Percentiles rank a stretch among this genome's conserved stretches.
Conservation (phyloP, 106 monocot species). For the Dendrobium catenatum region DNA sequence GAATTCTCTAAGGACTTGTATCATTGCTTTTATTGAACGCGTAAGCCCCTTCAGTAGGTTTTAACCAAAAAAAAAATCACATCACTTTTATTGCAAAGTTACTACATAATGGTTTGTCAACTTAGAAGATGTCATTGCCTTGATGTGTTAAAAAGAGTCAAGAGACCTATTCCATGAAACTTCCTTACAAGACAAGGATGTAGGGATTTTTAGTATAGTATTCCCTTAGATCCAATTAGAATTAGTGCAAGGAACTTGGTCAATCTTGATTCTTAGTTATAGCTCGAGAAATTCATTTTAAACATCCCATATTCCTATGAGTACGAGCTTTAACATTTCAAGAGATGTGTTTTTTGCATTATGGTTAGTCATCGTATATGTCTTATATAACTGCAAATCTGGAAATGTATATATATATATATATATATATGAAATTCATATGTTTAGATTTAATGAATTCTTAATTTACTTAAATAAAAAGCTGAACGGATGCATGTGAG, state of each 20-base stretch:
- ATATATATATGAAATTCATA: too few species aligned
- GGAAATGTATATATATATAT: too few species aligned
- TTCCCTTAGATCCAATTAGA: neutral
- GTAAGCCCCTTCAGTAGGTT: too few species aligned
- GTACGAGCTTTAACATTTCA: neutral
- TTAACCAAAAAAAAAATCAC: too few species aligned
- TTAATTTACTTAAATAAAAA: too few species aligned
- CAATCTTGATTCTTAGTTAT: neutral
- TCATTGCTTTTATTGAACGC: too few species aligned
- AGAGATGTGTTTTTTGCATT: neutral
- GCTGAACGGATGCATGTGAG: too few species aligned
- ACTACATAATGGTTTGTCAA: neutral
- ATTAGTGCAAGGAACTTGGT: neutral
- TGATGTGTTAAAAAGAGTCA: neutral
- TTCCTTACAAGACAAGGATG: neutral
- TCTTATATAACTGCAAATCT: too few species aligned
- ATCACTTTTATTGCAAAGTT: neutral
- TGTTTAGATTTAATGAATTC: too few species aligned
- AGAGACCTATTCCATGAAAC: neutral
- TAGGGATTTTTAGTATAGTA: neutral
- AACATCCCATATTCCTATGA: neutral
- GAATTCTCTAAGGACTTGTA: too few species aligned
- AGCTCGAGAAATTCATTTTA: neutral
- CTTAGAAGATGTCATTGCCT: neutral
- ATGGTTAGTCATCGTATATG: neutral